Base-by-base conservation (phyloP, 1,139 yeast species). In the Suhomyces atakaporum region DNA sequence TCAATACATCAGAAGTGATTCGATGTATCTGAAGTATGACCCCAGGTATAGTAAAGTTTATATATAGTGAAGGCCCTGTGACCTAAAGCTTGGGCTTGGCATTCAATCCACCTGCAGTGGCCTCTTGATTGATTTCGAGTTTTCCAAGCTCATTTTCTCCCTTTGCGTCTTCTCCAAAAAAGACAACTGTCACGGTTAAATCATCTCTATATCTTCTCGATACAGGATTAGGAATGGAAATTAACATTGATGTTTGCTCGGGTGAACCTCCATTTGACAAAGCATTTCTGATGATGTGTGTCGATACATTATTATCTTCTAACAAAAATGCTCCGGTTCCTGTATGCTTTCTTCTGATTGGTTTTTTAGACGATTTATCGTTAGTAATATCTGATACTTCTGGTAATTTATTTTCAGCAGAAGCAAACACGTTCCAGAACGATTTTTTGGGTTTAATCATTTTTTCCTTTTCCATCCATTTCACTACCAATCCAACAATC, bases 201-300 rank as follows among this genome's bases (percentile, higher is more conserved):
- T 92, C 98, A 64, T 92, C 98, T 60, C 98, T 79, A 62, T 90
- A 92, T 33, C 88, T 76, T 61, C 98, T 79, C 14, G 96, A 85
- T 46, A 85, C 77, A 1, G 98, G 97, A 25, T 88, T 79, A n/a
- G 98, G 97, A 39, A 92, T 89, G 36, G 95, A 84, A 15, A 90
- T 83, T 42, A 92, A 68, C 78, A 94, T 85, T 10, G 90, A 80
- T 1, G 90, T 88, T 51, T 87, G 92, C 42, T 90, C 96, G 46
- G 79, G 76, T 24, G 85, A 81, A 2, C 95, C 96, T 7, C 97
- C 96, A 46, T 76, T 77, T 35, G 96, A 90, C 39, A 92, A 71
- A 0, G 98, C 97, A 60, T 92, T 92, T 56, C 98, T 77, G 35
- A 92, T 85, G 52, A 92, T 70, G 60, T 92, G 98, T 0, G 98